These are phyloP conservation scores for Cutaneotrichosporon cutaneum DNA, from an alignment of 1,284 basidiomycete genomes.

Conservation along the genomic window DNA sequence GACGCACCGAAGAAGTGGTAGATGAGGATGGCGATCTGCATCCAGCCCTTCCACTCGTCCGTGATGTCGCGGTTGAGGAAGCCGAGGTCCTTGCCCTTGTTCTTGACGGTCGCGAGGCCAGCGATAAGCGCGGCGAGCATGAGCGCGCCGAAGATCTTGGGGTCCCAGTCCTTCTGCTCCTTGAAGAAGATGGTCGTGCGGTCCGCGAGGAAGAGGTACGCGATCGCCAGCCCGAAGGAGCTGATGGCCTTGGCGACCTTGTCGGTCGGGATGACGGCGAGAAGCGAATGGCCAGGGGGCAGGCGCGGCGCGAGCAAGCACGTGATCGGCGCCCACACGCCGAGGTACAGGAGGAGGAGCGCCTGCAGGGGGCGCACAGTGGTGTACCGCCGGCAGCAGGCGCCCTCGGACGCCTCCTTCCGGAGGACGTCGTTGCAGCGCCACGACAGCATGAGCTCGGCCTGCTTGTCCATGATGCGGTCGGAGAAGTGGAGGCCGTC, in stretches of 20 bases:
- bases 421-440: conserved; percentile 74
- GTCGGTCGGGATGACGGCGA: conserved; percentile 53
- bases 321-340: conserved; percentile 62
- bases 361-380: conserved; percentile 64
- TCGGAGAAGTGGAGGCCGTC: conserved; percentile 81
- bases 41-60: conserved; percentile 95
- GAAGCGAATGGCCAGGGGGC: conserved; percentile 33
- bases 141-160: conserved; percentile 65
- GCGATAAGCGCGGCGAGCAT: conserved; percentile 59
- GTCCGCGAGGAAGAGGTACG: conserved; percentile 72
- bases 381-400: conserved; percentile 77
- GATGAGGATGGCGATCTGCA: conserved; percentile 84
- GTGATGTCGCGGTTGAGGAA: conserved; percentile 87
- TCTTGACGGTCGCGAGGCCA: conserved; percentile 67
- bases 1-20: conserved; percentile 87
- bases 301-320: conserved; percentile 49
- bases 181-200: conserved; percentile 79
- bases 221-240: conserved; percentile 65
- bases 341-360: conserved; percentile 58
- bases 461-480: conserved; percentile 65
- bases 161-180: conserved; percentile 77
- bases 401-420: conserved; percentile 69
- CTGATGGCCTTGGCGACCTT: conserved; percentile 54
- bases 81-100: conserved; percentile 68
- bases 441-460: conserved; percentile 74